A percentile compares a stretch with the other conserved stretches of the same genome.
Conservation (phyloP, 2,329 filamentous ascomycete species). For the Aureobasidium subglaciale region DNA sequence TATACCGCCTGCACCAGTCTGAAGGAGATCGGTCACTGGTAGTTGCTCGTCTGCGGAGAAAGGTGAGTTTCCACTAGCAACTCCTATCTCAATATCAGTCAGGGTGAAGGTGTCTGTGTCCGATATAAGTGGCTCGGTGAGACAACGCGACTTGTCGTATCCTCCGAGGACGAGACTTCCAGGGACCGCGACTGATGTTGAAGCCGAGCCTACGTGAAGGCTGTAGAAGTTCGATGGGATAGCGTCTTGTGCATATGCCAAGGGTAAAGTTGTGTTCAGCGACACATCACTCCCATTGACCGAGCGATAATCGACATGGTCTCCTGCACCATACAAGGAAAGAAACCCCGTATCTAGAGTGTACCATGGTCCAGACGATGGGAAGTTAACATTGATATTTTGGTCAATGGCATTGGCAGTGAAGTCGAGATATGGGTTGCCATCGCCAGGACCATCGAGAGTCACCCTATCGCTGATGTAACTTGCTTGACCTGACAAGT, state of each 20-base stretch:
- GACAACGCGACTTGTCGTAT: constrained; percentile 4
- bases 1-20: background rate
- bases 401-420: background rate
- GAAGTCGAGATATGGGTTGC: background rate
- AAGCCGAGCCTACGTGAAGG: background rate
- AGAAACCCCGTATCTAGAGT: constrained; percentile 3
- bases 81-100: background rate
- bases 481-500: background rate
- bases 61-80: background rate
- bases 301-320: background rate
- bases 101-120: background rate
- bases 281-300: background rate
- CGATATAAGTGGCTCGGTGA: background rate
- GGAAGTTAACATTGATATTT: background rate
- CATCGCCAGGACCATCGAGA: background rate
- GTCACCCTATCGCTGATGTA: constrained; percentile 9
- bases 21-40: background rate
- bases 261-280: background rate
- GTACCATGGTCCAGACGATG: background rate
- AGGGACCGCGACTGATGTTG: background rate
- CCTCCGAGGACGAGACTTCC: constrained; percentile 1
- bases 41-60: background rate
- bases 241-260: background rate
- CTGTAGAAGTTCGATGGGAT: background rate
- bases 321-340: background rate